Base-by-base conservation (phyloP, 2,329 filamentous ascomycete genomes). In the Gyromitra esculenta region DNA sequence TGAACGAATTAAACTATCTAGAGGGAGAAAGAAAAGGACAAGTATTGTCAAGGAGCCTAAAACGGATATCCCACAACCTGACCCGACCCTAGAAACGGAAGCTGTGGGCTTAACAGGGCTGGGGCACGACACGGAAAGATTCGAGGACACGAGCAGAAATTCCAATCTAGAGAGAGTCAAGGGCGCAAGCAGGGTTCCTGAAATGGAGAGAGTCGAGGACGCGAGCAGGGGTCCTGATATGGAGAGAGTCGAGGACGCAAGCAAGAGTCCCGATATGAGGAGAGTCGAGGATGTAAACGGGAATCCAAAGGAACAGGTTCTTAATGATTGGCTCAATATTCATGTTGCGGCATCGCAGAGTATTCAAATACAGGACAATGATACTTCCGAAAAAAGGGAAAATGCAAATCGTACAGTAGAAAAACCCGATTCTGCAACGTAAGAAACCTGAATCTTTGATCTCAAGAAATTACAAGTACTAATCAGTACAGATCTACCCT, bases 281-380 rank as follows among this genome's bases (percentile, higher is more conserved):
- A 18, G 8, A 54, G 50, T 15, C 25, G 35, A 43, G 1, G 65
- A 69, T n/a, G 15, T 6, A 5, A 37, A 7, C 54, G 41, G 41
- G 57, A 9, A 43, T 25, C 37, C 59, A 50, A 41, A 43, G 50
- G 72, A 75, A 21, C 25, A 45, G n/a, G 66, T 75, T 65, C 52
- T 71, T 5, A 54, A 71, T 25, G 54, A 62, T 48, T 75, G 72
- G 72, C 48, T 75, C 21, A 59, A 70, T 59, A 63, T 39, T 9
- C 72, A 75, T 65, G 72, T 75, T 31, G 66, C 59, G 25, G 72
- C 72, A 8, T 71, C 72, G n/a, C 72, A 65, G n/a, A 68, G 41
- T 56, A 37, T 59, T 59, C 57, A 25, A n/a, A 41, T 13, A 31
- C 57, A 13, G 18, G 56, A 37, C 37, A 9, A n/a, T 43, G 9